Evolutionary conservation across 805 yeast species (phyloP).

Genomic region (Ogataea sp.): DNA sequence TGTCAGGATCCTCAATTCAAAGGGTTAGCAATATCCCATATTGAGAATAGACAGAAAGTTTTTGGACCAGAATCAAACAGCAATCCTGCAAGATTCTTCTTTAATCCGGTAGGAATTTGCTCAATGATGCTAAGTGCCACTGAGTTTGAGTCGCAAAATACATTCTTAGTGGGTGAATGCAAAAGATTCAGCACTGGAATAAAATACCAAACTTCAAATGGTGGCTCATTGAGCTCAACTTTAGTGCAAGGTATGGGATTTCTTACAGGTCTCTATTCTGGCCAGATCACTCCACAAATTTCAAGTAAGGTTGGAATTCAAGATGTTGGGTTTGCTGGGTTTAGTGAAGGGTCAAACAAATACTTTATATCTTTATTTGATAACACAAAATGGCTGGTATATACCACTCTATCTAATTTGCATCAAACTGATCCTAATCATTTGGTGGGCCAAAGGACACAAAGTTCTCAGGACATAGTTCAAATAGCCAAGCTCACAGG

Average conservation of each 20-base stretch:
- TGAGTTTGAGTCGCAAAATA: conserved; percentile 26
- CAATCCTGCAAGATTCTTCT: conserved; percentile 41
- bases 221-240: conserved; percentile 35
- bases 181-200: conserved; percentile 24
- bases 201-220: conserved; percentile 21
- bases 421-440: conserved; percentile 18
- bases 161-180: conserved; percentile 22
- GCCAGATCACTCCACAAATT: conserved; percentile 43
- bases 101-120: conserved; percentile 62
- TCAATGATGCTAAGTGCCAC: conserved; percentile 45
- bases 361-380: conserved; percentile 48
- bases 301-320: conserved; percentile 62
- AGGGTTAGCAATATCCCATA: conserved; percentile 67
- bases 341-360: conserved; percentile 38
- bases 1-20: conserved; percentile 28
- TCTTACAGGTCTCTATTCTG: conserved; percentile 52
- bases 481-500: conserved; percentile 44
- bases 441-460: conserved; percentile 13
- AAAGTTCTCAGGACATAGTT: conserved; percentile 17
- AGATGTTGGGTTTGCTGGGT: conserved; percentile 31
- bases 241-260: conserved; percentile 78
- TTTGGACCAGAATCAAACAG: conserved; percentile 55
- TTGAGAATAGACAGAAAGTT: conserved; percentile 50
- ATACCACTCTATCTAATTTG: conserved; percentile 22
- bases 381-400: conserved; percentile 59